Base-by-base conservation (phyloP, 352 stramenopile species). In the Globisporangium nunn region DNA sequence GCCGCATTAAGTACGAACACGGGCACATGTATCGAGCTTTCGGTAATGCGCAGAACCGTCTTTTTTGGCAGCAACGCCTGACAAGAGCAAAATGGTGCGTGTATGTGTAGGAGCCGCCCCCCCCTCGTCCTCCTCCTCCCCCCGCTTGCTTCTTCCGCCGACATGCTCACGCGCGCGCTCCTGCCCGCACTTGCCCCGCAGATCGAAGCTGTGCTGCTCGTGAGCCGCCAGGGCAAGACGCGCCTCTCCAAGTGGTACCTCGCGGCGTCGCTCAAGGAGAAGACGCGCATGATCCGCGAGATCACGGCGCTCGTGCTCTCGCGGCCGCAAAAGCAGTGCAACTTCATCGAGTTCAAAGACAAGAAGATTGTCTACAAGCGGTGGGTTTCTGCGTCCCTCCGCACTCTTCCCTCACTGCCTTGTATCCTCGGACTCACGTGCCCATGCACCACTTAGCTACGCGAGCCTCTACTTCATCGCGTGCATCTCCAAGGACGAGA, bases 311-410 rank as follows among this genome's bases (percentile, higher is more conserved):
- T 96, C 29, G 89, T 97, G 58, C 76, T 97, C 52, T 89, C 79
- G 29, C 84, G 84, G 8, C 80, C 78, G 54, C 71, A 78, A 48
- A 93, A 94, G 59, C 84, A 94, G 66, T 90, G 78, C 70, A 94
- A 94, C 62, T 98, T 98, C 67, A 98, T 98, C 66, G 96, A 98
- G 72, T 98, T 98, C 79, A 96, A 96, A 66, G 89, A 97, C 53
- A 97, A 98, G 68, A 99, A 98, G 70, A 98, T 99, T 66, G 89
- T 99, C 5, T 99, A 98, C 77, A 91, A 97, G 73, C 77, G 96
- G 74, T 95, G 56, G 50, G 71, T 55, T 1, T 17, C 15, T n/a
- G 71, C 53, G 2, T 35, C 18, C 45, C 18, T 17, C 18, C 31
- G 7, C 23, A 10, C 46, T 40, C 29, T 35, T 31, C 11, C 49